phyloP scores from a whole-genome alignment of 768 basidiomycete species.

The Tulasnella calospora region DNA sequence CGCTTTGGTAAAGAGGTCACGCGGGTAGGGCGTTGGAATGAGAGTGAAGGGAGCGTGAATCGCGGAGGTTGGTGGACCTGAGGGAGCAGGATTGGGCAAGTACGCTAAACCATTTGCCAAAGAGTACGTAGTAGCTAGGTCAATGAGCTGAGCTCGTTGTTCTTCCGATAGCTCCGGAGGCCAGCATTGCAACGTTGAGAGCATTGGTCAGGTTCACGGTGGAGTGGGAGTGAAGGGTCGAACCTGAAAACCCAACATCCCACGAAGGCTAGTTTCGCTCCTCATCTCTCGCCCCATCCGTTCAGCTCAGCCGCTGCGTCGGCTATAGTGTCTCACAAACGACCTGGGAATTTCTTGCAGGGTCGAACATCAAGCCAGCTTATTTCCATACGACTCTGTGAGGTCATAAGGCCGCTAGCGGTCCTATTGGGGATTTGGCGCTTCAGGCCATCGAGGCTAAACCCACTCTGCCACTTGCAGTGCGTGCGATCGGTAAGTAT shows the following conservation, averaged over 20 bases:
- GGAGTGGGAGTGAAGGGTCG: background rate
- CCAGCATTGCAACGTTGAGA: slow-evolving; percentile 44
- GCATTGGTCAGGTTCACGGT: background rate
- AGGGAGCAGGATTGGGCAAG: slow-evolving; percentile 50
- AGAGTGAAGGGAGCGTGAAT: slow-evolving; percentile 89
- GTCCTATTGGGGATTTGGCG: background rate
- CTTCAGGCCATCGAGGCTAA: background rate
- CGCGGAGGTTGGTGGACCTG: slow-evolving; percentile 54
- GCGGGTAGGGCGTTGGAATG: slow-evolving; percentile 82
- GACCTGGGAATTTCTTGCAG: background rate
- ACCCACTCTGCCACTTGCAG: background rate
- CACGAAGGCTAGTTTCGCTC: background rate
- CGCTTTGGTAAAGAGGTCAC: slow-evolving; percentile 61
- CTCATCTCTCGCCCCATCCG: too few species aligned
- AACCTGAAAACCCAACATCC: background rate
- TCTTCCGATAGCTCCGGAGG: slow-evolving; percentile 60
- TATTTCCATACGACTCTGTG: background rate
- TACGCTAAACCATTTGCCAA: slow-evolving; percentile 81
- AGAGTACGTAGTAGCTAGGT: slow-evolving; percentile 73
- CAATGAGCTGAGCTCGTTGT: slow-evolving; percentile 56
- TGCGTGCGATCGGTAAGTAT: background rate
- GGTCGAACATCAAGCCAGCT: background rate
- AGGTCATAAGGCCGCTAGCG: background rate
- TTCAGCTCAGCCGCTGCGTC: background rate
- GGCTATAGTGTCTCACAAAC: background rate